A percentile compares a stretch with the other conserved stretches of the same genome.
These are phyloP conservation scores for Kwoniella pini DNA, from an alignment of 768 basidiomycete species.

Conservation along the genomic window DNA sequence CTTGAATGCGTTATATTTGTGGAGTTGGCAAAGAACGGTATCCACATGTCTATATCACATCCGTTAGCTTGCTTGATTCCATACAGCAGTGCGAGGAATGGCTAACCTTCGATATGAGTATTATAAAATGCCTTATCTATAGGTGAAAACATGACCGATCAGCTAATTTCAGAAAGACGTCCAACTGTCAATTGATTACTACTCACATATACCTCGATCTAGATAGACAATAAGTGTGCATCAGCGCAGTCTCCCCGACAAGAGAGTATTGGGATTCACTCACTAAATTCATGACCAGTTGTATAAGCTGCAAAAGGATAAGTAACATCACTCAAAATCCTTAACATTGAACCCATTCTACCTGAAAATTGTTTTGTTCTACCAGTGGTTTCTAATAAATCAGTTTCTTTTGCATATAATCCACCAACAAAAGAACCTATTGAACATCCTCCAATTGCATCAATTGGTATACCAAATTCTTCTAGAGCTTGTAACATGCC, in stretches of 20 bases:
- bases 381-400: conserved; percentile 79
- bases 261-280: conserved; percentile 11
- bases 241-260: not conserved
- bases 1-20: conserved; percentile 93
- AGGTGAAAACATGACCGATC: conserved; percentile 4
- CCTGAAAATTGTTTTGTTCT: conserved; percentile 86
- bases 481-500: conserved; percentile 91
- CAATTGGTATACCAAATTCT: conserved; percentile 89
- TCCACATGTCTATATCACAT: conserved; percentile 78
- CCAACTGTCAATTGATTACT: conserved; percentile 28
- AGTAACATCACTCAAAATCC: conserved; percentile 89
- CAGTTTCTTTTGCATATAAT: conserved; percentile 90
- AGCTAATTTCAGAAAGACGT: conserved; percentile 3
- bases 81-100: not conserved
- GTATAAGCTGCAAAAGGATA: conserved; percentile 92
- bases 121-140: conserved; percentile 77
- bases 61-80: not conserved
- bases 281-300: conserved; percentile 61
- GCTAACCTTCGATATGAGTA: conserved; percentile 64
- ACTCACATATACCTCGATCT: conserved; percentile 95
- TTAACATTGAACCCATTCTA: conserved; percentile 90
- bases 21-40: conserved; percentile 96
- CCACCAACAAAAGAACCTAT: conserved; percentile 93
- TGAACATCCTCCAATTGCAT: conserved; percentile 77
- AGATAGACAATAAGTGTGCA: not conserved